Conservation (phyloP, 2,329 filamentous ascomycete species). For the Rutstroemia sp. region DNA sequence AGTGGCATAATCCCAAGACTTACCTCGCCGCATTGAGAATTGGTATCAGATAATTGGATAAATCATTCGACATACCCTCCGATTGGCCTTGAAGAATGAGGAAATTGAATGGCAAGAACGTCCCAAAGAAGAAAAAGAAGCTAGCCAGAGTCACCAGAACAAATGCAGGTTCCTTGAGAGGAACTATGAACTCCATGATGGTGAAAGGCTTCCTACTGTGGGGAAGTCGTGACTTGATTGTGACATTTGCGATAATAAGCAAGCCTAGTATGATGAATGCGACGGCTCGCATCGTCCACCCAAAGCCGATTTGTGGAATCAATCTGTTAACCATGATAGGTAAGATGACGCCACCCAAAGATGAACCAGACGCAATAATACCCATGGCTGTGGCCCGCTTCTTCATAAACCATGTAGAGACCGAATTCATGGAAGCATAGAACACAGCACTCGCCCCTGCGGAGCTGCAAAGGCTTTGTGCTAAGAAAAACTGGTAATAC, state of each 20-base stretch:
- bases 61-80: constrained; percentile 3
- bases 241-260: not conserved
- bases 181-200: not conserved
- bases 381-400: not conserved
- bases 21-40: constrained; percentile 39
- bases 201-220: too few relatives aligned
- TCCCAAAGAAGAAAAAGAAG: not conserved
- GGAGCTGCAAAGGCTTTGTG: constrained; percentile 43
- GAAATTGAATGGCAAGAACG: not conserved
- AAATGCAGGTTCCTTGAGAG: not conserved
- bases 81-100: not conserved
- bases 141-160: not conserved
- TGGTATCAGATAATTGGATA: constrained; percentile 43
- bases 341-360: not conserved
- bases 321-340: not conserved
- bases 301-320: not conserved
- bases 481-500: constrained; percentile 47
- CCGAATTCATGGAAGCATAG: not conserved
- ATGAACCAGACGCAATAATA: not conserved
- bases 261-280: not conserved
- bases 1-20: not conserved
- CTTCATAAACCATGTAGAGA: not conserved
- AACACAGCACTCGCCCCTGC: not conserved
- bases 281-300: not conserved
- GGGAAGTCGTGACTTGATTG: not conserved